Conservation (phyloP, 2,329 filamentous ascomycete genomes). For the Nothomitra cinnamomea region DNA sequence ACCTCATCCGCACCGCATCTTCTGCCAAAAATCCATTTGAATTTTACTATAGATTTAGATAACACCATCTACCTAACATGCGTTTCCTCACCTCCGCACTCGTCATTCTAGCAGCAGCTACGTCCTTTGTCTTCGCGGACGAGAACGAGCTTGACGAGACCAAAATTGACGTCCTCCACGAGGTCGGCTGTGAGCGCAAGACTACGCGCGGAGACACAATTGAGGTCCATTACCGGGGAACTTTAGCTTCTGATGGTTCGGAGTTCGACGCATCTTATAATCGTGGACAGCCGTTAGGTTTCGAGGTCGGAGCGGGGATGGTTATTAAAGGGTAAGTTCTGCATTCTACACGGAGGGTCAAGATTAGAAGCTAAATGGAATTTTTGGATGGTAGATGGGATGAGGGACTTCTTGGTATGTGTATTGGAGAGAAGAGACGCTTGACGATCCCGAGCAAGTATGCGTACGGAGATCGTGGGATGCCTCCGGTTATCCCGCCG, state of each 20-base stretch:
- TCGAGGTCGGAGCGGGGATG: constrained; percentile 61
- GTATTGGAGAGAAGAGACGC: constrained; percentile 77
- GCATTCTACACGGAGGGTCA: not conserved
- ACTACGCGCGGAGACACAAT: constrained; percentile 5
- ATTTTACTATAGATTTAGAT: too few relatives aligned
- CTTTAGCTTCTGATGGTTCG: constrained; percentile 51
- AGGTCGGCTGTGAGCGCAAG: constrained; percentile 6
- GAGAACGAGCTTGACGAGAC: not conserved
- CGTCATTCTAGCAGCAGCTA: not conserved
- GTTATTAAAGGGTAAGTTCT: constrained; percentile 70
- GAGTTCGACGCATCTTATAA: constrained; percentile 79
- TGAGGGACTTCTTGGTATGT: constrained; percentile 80
- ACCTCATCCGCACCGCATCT: too few relatives aligned
- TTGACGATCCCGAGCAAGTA: constrained; percentile 77
- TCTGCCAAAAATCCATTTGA: too few relatives aligned
- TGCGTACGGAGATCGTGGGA: constrained; percentile 60
- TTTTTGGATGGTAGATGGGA: constrained; percentile 51
- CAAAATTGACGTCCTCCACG: constrained; percentile 3
- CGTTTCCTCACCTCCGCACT: not conserved
- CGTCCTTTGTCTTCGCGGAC: not conserved
- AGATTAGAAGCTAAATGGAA: not conserved
- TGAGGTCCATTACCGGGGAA: constrained; percentile 72
- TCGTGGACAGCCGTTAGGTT: constrained; percentile 56
- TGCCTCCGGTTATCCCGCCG: constrained; percentile 63
- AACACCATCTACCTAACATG: not conserved